These are phyloP conservation scores for Suhomyces maxii DNA, from an alignment of 1,139 yeast genomes.

Conservation along the genomic window DNA sequence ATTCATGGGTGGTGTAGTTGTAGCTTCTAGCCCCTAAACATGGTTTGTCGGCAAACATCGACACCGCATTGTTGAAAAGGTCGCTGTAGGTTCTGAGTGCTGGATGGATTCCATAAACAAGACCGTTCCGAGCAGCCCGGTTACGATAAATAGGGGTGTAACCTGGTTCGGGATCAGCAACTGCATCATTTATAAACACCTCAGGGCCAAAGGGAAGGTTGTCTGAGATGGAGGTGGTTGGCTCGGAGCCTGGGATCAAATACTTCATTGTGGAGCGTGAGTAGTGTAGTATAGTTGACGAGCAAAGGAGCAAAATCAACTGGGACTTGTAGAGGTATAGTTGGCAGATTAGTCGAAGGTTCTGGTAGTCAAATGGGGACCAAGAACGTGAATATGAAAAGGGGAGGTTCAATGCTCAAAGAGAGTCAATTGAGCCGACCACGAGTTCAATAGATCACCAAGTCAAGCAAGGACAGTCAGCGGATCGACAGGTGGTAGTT, in stretches of 20 bases:
- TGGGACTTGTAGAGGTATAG: too few species aligned
- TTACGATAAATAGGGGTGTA: conserved; percentile 13
- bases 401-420: too few species aligned
- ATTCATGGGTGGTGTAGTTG: conserved; percentile 28
- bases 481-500: too few species aligned
- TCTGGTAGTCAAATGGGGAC: too few species aligned
- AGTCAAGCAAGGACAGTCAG: too few species aligned
- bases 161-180: conserved; percentile 3
- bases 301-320: background rate
- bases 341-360: too few species aligned
- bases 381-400: too few species aligned
- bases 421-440: too few species aligned
- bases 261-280: conserved; percentile 1
- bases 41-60: conserved; percentile 21
- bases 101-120: conserved; percentile 13
- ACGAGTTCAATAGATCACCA: too few species aligned
- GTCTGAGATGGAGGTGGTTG: background rate
- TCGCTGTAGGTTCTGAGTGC: conserved; percentile 32
- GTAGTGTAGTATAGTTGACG: background rate
- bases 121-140: conserved; percentile 7
- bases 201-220: conserved; percentile 6
- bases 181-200: conserved; percentile 5
- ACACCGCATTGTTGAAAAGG: conserved; percentile 25
- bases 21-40: conserved; percentile 34
- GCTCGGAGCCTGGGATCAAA: background rate